Percentiles rank a stretch among this genome's conserved stretches.
phyloP scores from a whole-genome alignment of 2,329 filamentous ascomycete species.

The Trichophyton simii region DNA sequence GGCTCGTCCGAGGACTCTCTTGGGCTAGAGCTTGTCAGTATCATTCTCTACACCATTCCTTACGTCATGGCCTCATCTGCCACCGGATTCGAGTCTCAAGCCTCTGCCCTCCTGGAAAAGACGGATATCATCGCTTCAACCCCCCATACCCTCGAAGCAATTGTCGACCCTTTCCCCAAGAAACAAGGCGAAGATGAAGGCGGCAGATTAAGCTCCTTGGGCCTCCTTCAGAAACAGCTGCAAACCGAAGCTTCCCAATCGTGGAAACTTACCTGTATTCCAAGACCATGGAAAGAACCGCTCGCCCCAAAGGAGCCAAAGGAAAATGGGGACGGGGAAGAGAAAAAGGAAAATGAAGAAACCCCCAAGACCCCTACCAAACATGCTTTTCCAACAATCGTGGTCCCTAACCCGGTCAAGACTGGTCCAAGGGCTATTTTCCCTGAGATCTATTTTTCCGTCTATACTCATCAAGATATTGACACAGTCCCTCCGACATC shows the following conservation, averaged over 20 bases:
- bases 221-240: conserved; percentile 73
- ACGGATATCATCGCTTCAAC: conserved; percentile 90
- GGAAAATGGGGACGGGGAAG: conserved; percentile 38
- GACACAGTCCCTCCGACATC: conserved; percentile 72
- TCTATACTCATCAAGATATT: conserved; percentile 76
- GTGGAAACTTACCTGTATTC: conserved; percentile 60
- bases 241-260: conserved; percentile 59
- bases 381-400: conserved; percentile 64
- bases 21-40: conserved; percentile 80
- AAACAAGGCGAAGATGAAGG: conserved; percentile 42
- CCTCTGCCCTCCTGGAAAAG: conserved; percentile 71
- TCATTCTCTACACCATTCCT: conserved; percentile 86
- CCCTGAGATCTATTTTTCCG: conserved; percentile 86
- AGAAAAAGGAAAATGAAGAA: conserved; percentile 34
- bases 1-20: conserved; percentile 75
- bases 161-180: conserved; percentile 72
- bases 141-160: conserved; percentile 66
- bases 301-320: conserved; percentile 20
- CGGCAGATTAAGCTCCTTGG: conserved; percentile 58
- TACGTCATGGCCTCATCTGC: conserved; percentile 71
- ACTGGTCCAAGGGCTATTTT: conserved; percentile 67
- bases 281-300: conserved; percentile 40
- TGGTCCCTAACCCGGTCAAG: conserved; percentile 61
- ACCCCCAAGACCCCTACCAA: conserved; percentile 45
- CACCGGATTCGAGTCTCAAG: conserved; percentile 57